A percentile compares a stretch with the other conserved stretches of the same genome.
Evolutionary conservation across 2,329 filamentous ascomycete species (phyloP).

Genomic region (Calonectria hawksworthii): DNA sequence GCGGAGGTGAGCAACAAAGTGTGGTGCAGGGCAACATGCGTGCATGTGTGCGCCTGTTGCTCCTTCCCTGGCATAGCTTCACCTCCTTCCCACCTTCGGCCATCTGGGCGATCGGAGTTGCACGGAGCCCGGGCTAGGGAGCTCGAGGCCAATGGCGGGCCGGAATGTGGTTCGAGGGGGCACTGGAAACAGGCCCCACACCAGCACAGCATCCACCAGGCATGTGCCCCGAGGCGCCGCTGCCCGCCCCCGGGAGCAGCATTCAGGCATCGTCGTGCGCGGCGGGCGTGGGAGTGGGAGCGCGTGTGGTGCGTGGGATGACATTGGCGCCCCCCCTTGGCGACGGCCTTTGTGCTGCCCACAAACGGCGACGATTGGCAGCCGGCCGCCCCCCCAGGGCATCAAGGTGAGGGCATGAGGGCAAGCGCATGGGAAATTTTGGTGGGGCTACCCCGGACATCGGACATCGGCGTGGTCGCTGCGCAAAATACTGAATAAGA

Average conservation of each 20-base stretch:
- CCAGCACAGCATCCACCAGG: constrained; percentile 11
- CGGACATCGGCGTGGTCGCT: constrained; percentile 33
- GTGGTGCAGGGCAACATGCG: constrained; percentile 25
- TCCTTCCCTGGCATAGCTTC: constrained; percentile 20
- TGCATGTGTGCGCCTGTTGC: constrained; percentile 4
- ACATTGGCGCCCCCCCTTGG: neutral
- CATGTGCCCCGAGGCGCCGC: constrained; percentile 28
- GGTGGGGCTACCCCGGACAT: constrained; percentile 49
- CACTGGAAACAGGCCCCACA: constrained; percentile 13
- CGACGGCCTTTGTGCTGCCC: neutral
- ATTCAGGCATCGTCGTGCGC: neutral
- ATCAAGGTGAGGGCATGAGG: constrained; percentile 6
- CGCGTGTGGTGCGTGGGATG: neutral
- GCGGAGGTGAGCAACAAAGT: constrained; percentile 41
- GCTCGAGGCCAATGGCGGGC: constrained; percentile 35
- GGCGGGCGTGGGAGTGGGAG: constrained; percentile 1
- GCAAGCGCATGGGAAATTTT: constrained; percentile 13
- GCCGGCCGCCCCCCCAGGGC: neutral
- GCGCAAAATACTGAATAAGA: constrained; percentile 15
- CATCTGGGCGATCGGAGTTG: constrained; percentile 46
- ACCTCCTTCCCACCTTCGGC: constrained; percentile 16
- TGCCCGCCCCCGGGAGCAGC: constrained; percentile 18
- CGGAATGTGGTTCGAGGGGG: constrained; percentile 11
- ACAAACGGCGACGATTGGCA: constrained; percentile 3
- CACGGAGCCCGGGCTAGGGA: constrained; percentile 34